phyloP scores from a whole-genome alignment of 306 rosid species.

The Cucumis hystrix region DNA sequence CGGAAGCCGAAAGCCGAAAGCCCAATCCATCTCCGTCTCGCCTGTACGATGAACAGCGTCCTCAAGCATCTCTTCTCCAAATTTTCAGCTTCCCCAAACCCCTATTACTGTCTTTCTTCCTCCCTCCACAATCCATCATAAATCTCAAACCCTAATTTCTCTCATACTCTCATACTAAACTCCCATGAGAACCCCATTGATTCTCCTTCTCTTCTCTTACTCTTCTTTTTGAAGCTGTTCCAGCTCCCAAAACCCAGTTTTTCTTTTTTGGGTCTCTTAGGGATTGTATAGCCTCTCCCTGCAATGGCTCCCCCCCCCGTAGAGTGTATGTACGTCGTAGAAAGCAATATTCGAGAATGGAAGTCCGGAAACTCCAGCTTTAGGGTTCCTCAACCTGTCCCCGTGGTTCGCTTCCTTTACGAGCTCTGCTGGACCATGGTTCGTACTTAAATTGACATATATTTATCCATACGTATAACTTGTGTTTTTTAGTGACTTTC shows the following conservation, averaged over 20 bases:
- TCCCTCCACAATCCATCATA: neutral
- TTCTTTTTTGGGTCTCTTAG: conserved; percentile 3
- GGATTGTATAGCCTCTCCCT: conserved; percentile 15
- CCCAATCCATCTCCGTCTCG: neutral
- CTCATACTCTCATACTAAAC: neutral
- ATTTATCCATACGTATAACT: neutral
- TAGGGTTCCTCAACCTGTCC: conserved; percentile 52
- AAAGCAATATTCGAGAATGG: conserved; percentile 82
- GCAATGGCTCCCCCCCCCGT: conserved; percentile 67
- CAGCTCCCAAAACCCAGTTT: neutral
- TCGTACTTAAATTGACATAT: conserved; percentile 5
- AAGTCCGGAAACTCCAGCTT: conserved; percentile 44
- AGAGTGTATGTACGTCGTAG: conserved; percentile 49
- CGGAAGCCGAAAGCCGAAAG: neutral
- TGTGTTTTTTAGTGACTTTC: neutral
- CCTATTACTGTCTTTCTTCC: neutral
- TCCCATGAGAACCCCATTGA: neutral
- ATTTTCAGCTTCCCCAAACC: neutral
- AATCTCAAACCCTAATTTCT: conserved; percentile 12
- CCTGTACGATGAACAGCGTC: neutral
- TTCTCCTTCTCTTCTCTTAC: neutral
- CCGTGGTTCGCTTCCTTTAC: conserved; percentile 80
- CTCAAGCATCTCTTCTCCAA: neutral
- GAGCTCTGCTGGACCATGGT: conserved; percentile 93
- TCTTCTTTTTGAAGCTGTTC: neutral